Evolutionary conservation across 1,139 yeast genomes (phyloP), one percentile per base, ranked within the genome.

Genomic region (Geotrichum macrosporum): DNA sequence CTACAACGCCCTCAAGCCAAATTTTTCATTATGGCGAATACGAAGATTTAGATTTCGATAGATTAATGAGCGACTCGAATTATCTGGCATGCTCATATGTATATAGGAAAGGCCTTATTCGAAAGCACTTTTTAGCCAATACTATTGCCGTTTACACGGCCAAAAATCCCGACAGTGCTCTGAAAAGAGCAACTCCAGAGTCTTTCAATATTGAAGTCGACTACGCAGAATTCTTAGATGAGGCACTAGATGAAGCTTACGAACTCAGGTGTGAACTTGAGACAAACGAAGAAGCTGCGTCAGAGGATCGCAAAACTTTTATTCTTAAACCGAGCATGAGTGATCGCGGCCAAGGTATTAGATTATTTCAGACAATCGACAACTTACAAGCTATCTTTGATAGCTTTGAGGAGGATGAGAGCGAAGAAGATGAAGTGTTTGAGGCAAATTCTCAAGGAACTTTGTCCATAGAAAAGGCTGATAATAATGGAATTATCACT

Each of bases 241-340:
- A 92, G 62, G 77, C 96, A 0, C 71, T 92, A 39, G 97, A 89
- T 63, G 98, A 92, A 57, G 80, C 86, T 35, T 88, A 84, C 68
- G 98, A 92, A 61, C 71, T 92, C 48, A 71, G 95, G 48, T 82
- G 82, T 38, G 95, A 84, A 55, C 70, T 92, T 31, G 81, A 83
- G 46, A 62, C 65, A 4, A 79, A 78, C 18, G 74, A 73, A n/a
- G 32, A 20, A 9, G 24, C 10, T n/a, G 16, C 15, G 1, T 15
- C 4, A 10, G 50, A 48, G 15, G 53, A 51, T 13, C 42, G 53
- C 13, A 77, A 75, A 54, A 76, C 82, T 46, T 92, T 94, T 89
- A 92, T 92, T 42, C 71, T 92, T 58, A 92, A 92, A 61, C 98
- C 98, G 10, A 81, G 95, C 55, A 88, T 92, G 96, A 84, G 95